Evolutionary conservation across 495 filamentous ascomycete species (phyloP).

Genomic region (Arthonia radiata): DNA sequence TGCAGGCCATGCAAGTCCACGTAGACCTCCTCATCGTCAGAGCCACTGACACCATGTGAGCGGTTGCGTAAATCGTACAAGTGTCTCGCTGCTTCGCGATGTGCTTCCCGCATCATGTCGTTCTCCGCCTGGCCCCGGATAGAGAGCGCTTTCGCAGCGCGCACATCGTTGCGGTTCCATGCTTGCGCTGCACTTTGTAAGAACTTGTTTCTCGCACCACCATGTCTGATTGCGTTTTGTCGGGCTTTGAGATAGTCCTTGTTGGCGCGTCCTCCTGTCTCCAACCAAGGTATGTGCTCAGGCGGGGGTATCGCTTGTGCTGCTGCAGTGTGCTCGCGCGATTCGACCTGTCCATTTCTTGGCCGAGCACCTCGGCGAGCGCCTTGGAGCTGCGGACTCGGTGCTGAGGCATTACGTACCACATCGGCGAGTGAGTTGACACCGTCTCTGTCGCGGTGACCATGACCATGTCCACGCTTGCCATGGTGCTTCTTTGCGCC

Average conservation of each 20-base stretch:
- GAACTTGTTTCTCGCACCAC: constrained; percentile 87
- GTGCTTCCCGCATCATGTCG: constrained; percentile 86
- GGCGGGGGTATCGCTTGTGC: constrained; percentile 65
- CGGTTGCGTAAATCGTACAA: constrained; percentile 91
- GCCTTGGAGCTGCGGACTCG: constrained; percentile 12
- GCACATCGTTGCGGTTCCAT: constrained; percentile 97
- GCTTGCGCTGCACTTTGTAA: constrained; percentile 82
- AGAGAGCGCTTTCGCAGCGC: constrained; percentile 83
- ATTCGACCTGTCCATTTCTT: constrained; percentile 22
- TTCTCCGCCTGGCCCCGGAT: constrained; percentile 92
- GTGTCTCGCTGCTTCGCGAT: constrained; percentile 75
- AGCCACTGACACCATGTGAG: too few relatives aligned
- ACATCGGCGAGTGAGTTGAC: constrained; percentile 33
- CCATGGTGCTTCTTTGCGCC: constrained; percentile 74
- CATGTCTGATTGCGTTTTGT: constrained; percentile 87
- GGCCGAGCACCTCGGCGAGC: constrained; percentile 17
- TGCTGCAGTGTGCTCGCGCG: constrained; percentile 55
- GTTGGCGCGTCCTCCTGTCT: constrained; percentile 78
- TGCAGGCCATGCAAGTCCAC: constrained; percentile 91
- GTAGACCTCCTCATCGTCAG: constrained; percentile 56
- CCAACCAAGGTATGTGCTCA: constrained; percentile 88
- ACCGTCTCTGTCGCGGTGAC: constrained; percentile 33
- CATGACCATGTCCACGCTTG: constrained; percentile 58
- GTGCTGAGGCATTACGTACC: constrained; percentile 6
- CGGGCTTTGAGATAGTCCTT: constrained; percentile 83